Evolutionary conservation across 140 eudicot species (phyloP).

Genomic region (Anethum foeniculum): DNA sequence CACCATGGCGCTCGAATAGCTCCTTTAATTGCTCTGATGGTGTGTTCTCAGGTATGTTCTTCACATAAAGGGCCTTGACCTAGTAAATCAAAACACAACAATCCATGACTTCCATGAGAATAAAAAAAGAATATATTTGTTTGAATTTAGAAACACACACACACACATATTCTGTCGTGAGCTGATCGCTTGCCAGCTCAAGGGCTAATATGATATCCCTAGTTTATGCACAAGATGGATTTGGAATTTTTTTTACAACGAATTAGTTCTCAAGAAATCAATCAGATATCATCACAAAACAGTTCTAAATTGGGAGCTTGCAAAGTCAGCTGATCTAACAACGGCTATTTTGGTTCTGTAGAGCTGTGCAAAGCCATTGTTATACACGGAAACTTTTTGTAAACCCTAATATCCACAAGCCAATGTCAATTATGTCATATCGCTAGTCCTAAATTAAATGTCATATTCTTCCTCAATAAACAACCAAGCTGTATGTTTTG

Average conservation of each 20-base stretch:
- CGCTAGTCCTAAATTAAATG: background rate
- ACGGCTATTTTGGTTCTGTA: background rate
- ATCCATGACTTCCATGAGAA: background rate
- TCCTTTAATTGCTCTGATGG: slow-evolving; percentile 77
- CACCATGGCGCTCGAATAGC: slow-evolving; percentile 86
- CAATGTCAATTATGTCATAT: background rate
- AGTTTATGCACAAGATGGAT: background rate
- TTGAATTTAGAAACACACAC: too few species aligned
- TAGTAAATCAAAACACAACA: slow-evolving; percentile 16
- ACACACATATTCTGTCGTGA: too few species aligned
- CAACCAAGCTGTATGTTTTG: background rate
- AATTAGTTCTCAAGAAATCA: background rate
- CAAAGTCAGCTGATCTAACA: background rate
- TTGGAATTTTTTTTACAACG: background rate
- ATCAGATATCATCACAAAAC: background rate
- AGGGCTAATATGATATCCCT: background rate
- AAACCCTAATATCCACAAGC: background rate
- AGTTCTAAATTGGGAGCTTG: background rate
- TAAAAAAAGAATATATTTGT: background rate
- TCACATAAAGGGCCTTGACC: slow-evolving; percentile 95
- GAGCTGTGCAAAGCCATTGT: background rate
- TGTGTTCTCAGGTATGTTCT: slow-evolving; percentile 91
- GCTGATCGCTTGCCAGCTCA: too few species aligned
- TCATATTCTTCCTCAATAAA: background rate
- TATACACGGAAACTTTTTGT: background rate